Conservation (phyloP, 345 rosid genomes). For the Crucihimalaya himalaica region DNA sequence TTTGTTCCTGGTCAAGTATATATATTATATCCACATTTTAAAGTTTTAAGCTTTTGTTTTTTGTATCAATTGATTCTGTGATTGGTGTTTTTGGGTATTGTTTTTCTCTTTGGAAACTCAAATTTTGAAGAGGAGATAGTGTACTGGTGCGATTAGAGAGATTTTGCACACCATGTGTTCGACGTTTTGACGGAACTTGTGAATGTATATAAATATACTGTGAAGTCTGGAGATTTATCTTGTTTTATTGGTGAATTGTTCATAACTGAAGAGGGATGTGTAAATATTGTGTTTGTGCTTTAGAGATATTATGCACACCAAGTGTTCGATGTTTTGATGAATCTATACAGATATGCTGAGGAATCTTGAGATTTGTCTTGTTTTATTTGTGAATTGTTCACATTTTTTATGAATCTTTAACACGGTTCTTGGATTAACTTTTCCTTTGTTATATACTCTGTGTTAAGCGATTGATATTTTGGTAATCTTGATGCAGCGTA, state of each 20-base stretch:
- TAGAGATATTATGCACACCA: neutral
- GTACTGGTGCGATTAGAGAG: neutral
- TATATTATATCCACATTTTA: neutral
- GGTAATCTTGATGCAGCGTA: constrained; percentile 44
- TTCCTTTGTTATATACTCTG: neutral
- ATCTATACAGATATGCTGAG: neutral
- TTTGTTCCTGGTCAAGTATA: constrained; percentile 49
- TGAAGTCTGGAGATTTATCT: neutral
- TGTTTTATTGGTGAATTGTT: neutral
- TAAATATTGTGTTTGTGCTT: neutral
- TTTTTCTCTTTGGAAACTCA: no score
- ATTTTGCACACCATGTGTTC: constrained; percentile 18
- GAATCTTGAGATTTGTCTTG: neutral
- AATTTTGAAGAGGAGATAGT: neutral
- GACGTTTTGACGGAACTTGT: constrained; percentile 16
- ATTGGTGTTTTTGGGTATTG: neutral
- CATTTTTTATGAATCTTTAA: neutral
- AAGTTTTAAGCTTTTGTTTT: neutral
- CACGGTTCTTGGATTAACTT: neutral
- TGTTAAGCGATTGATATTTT: neutral
- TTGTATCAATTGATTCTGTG: neutral
- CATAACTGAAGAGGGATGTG: neutral
- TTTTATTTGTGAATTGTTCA: neutral
- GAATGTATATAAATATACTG: neutral
- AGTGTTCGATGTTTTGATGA: neutral